phyloP scores from a whole-genome alignment of 306 rosid species.

The Quillaja saponaria region DNA sequence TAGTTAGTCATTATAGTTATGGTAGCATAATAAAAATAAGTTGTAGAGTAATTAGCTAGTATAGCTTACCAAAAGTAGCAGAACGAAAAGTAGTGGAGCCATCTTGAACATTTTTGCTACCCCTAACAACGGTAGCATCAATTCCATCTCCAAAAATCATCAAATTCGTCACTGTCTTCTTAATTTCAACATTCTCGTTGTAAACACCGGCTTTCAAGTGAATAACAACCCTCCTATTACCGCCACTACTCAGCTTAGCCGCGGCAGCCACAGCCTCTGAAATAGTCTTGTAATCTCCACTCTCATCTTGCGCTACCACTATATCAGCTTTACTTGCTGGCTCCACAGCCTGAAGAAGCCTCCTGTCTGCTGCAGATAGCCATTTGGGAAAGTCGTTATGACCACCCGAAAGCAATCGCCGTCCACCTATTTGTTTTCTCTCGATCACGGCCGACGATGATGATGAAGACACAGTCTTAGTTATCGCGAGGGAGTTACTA shows the following conservation, averaged over 20 bases:
- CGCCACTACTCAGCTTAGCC: conserved; percentile 28
- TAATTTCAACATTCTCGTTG: conserved; percentile 52
- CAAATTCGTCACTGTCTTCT: conserved; percentile 44
- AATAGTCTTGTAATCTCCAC: conserved; percentile 57
- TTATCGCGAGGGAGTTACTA: conserved; percentile 67
- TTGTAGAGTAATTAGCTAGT: no score
- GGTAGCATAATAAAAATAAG: no score
- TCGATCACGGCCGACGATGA: conserved; percentile 1
- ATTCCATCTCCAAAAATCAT: conserved; percentile 87
- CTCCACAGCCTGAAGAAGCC: conserved; percentile 39
- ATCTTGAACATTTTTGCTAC: conserved; percentile 25
- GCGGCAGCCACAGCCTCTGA: conserved; percentile 60
- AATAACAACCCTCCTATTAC: conserved; percentile 49
- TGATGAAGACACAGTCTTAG: conserved; percentile 28
- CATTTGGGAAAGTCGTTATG: conserved; percentile 53
- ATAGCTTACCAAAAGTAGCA: conserved; percentile 80
- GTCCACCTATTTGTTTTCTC: conserved; percentile 34
- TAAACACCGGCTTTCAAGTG: conserved; percentile 74
- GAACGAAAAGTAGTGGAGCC: conserved; percentile 71
- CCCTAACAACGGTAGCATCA: conserved; percentile 56
- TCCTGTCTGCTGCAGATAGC: conserved; percentile 55
- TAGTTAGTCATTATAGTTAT: no score
- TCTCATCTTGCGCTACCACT: conserved; percentile 74
- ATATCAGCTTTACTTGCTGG: conserved; percentile 38
- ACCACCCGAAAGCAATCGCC: conserved; percentile 46